Evolutionary conservation across 306 rosid genomes (phyloP).

Genomic region (Prunus armeniaca): DNA sequence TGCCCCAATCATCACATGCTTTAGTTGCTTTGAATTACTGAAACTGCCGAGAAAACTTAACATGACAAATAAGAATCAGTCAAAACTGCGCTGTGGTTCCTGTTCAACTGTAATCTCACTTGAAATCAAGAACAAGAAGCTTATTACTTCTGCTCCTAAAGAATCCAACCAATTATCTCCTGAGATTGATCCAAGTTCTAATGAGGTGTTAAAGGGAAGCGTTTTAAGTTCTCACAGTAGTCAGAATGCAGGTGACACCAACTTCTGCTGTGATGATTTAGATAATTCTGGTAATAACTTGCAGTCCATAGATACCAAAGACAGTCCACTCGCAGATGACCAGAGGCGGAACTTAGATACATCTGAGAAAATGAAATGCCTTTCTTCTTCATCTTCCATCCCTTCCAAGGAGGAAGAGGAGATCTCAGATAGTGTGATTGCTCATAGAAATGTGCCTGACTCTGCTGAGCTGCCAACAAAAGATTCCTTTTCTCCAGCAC

Average conservation of each 20-base stretch:
- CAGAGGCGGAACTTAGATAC: conserved; percentile 13
- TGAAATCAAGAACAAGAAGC: conserved; percentile 37
- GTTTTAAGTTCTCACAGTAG: conserved; percentile 2
- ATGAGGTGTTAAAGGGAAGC: conserved; percentile 17
- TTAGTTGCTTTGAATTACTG: conserved; percentile 42
- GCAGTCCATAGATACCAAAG: neutral
- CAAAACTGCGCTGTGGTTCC: conserved; percentile 46
- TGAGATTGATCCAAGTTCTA: conserved; percentile 13
- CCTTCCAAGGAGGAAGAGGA: conserved; percentile 24
- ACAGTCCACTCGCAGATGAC: conserved; percentile 21
- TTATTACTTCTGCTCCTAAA: conserved; percentile 20
- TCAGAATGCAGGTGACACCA: conserved; percentile 14
- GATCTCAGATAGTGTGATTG: conserved; percentile 1
- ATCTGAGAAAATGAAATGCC: conserved; percentile 23
- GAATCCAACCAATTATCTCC: conserved; percentile 22
- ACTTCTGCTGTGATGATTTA: conserved; percentile 25
- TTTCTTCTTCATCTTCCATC: conserved; percentile 22
- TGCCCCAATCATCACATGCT: conserved; percentile 50
- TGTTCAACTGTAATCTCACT: conserved; percentile 40
- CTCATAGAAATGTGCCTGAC: conserved; percentile 10
- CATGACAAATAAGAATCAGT: conserved; percentile 14
- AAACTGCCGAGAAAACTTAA: conserved; percentile 40
- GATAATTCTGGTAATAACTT: conserved; percentile 23
- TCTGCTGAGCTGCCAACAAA: conserved; percentile 21
- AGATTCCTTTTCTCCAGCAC: conserved; percentile 16